phyloP scores from a whole-genome alignment of 371 early-diverging fungal species.

The Lichtheimia ornata region DNA sequence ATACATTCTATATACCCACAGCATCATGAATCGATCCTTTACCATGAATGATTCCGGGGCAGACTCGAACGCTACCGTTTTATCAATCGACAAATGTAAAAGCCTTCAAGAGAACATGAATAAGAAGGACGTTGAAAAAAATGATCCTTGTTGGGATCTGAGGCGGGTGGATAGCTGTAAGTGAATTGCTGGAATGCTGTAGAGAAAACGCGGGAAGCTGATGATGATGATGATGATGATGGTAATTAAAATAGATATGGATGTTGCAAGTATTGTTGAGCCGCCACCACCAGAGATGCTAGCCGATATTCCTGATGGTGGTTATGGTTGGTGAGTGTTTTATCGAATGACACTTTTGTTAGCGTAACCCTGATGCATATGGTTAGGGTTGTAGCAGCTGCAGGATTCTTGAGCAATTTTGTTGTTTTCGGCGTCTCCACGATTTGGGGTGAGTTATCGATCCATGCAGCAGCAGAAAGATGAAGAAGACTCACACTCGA shows the following conservation, averaged over 20 bases:
- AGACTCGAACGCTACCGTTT: not conserved
- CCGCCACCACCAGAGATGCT: constrained; percentile 23
- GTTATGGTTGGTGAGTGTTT: constrained; percentile 36
- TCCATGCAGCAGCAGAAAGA: not conserved
- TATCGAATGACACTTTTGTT: not conserved
- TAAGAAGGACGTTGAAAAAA: not conserved
- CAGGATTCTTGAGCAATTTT: constrained; percentile 38
- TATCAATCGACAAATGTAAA: not conserved
- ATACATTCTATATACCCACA: no score
- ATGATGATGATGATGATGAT: not conserved
- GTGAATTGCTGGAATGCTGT: not conserved
- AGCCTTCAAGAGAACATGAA: not conserved
- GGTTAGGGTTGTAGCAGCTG: constrained; percentile 34
- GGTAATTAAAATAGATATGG: constrained; percentile 16
- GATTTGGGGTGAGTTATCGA: constrained; percentile 34
- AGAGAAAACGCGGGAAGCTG: not conserved
- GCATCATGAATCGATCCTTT: no score
- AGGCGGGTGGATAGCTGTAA: not conserved
- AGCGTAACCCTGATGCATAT: no score
- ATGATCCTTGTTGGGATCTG: not conserved
- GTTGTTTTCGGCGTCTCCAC: constrained; percentile 40
- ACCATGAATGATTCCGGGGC: no score
- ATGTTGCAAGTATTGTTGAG: constrained; percentile 36
- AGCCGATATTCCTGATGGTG: constrained; percentile 37
- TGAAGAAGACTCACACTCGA: not conserved